Base-by-base conservation (phyloP, 2,329 filamentous ascomycete genomes). In the Fusarium annulatum region DNA sequence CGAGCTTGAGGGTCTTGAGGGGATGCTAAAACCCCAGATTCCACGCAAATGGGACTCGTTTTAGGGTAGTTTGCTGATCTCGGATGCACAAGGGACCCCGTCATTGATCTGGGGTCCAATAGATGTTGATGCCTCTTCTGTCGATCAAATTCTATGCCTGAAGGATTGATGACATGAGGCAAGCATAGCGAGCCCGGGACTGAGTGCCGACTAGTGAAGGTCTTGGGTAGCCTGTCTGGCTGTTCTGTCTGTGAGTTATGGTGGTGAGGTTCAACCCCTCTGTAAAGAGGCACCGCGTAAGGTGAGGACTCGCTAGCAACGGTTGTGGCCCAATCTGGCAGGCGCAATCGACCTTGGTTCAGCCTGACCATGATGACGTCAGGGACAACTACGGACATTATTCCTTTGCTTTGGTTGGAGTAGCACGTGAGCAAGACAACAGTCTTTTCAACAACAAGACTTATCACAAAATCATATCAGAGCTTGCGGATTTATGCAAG, bases 331-430 rank as follows among this genome's bases (percentile, higher is more conserved):
- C 28, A 66, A 63, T 69, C 39, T 19, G 64, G 71, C 64, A 74
- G 71, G 71, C 63, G 57, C 14, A 38, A 55, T 39, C 42, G 43
- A 39, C 45, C 33, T 68, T 49, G 19, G 28, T 61, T 49, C 34
- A 46, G 48, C 53, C 42, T 51, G 43, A 15, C 26, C 21, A 55
- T 38, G 49, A 59, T 74, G 71, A 74, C 71, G 71, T 74, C 71
- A 73, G 26, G 23, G 23, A 39, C 26, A 11, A 41, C 34, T 30
- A 28, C 18, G 23, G n/a, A 28, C 18, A 38, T 34, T 28, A 10
- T n/a, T 30, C 39, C n/a, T 38, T 21, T 21, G 10, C 26, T 30
- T 48, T 28, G 14, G 26, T 48, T 48, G 48, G 49, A 57, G 57
- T 49, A 55, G 59, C 33, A 49, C 23, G 45, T 36, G 45, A 42